Evolutionary conservation across 352 stramenopile genomes (phyloP), one percentile per base, ranked within the genome.

Genomic region (Peronospora belbahrii): DNA sequence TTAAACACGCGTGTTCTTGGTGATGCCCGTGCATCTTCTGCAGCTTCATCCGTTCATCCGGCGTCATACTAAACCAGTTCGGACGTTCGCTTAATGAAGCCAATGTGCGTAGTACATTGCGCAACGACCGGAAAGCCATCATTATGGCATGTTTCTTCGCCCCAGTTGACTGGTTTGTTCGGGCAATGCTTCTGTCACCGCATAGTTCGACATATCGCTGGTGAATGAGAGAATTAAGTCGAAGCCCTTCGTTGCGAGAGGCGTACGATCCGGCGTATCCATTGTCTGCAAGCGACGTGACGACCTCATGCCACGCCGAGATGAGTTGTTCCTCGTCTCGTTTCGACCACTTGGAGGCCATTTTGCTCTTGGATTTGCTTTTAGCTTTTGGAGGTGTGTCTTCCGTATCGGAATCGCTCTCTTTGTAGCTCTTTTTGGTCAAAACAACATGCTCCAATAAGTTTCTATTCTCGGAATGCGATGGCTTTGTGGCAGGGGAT

Each of bases 11-110:
- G 23, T 64, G 53, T 37, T 59, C 59, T 1, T 70, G 49, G 33
- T 70, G 51, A 25, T 70, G 52, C 9, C 63, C 63, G 24, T 67
- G 48, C 36, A 27, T 44, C 36, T 59, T 61, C 31, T 67, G 63
- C 47, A 67, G 17, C 14, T 67, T 56, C 37, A 73, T 57, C 8
- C 63, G 49, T 32, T 70, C 51, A 0, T 62, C 48, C 3, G 58
- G 55, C 2, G 59, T 48, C 63, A 73, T 73, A 0, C 39, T 47
- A 24, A 73, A 73, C 63, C 63, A 73, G 27, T 67, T 58, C 3
- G 63, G 63, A 31, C 55, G 59, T 32, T 69, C 51, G 34, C 44
- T 58, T 25, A 53, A 33, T 19, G 59, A 64, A 34, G 55, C 51
- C 27, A 67, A 38, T 20, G 56, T 55, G n/a, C 52, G 44, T 0